Evolutionary conservation across 1,139 yeast species (phyloP).

Genomic region (Hemisphaericaspora subhashii): DNA sequence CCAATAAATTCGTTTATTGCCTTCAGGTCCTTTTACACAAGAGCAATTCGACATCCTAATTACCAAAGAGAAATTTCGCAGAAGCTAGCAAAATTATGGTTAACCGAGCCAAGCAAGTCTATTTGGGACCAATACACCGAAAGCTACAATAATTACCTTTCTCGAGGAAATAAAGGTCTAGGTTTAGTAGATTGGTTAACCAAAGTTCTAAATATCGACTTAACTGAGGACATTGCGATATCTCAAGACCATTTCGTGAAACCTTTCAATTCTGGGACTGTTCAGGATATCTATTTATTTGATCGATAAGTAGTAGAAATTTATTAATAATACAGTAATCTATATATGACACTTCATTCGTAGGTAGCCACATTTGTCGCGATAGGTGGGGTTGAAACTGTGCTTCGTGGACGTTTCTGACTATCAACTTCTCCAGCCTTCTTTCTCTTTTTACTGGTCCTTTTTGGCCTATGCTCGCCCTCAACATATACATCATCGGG

Average conservation of each 20-base stretch:
- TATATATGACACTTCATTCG: too few species aligned
- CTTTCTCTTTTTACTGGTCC: constrained; percentile 39
- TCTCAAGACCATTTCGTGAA: neutral
- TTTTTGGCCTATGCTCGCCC: constrained; percentile 73
- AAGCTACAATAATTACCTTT: constrained; percentile 23
- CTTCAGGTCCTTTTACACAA: constrained; percentile 34
- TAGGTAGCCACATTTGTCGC: constrained; percentile 5
- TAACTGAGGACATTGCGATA: neutral
- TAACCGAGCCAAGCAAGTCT: constrained; percentile 22
- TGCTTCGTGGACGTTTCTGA: neutral
- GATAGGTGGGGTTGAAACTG: constrained; percentile 8
- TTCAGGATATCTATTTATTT: constrained; percentile 11
- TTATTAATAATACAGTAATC: neutral
- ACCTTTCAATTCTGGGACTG: constrained; percentile 7
- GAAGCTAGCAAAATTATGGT: constrained; percentile 32
- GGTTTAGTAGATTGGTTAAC: constrained; percentile 15
- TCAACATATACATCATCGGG: constrained; percentile 84
- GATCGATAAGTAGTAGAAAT: neutral
- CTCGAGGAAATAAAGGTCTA: constrained; percentile 2
- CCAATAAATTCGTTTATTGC: constrained; percentile 37
- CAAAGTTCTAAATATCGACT: constrained; percentile 6
- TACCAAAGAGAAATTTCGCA: constrained; percentile 29
- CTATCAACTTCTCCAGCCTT: constrained; percentile 9
- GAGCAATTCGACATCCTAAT: constrained; percentile 22
- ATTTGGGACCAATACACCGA: constrained; percentile 34